Percentiles rank a stretch among this genome's conserved stretches.
Evolutionary conservation across 768 basidiomycete species (phyloP).

Genomic region (Tylopilus sp.): DNA sequence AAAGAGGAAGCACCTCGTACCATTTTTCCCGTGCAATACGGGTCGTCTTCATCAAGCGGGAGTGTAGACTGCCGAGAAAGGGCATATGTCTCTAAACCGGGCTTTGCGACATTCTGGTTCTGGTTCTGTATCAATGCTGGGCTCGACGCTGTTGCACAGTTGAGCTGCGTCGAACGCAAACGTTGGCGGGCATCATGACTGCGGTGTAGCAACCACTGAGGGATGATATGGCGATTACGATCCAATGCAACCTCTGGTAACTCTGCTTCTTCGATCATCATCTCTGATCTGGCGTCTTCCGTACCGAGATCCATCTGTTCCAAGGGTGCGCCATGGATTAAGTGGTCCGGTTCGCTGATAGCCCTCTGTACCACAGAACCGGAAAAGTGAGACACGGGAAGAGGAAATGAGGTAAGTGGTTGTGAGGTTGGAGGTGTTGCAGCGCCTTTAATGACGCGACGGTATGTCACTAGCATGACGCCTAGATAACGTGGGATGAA

Average conservation of each 20-base stretch:
- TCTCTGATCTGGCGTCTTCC: constrained; percentile 41
- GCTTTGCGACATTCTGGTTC: constrained; percentile 22
- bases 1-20: constrained; percentile 26
- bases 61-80: constrained; percentile 39
- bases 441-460: constrained; percentile 58
- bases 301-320: background rate
- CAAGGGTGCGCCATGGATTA: constrained; percentile 1
- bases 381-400: constrained; percentile 20
- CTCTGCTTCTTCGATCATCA: constrained; percentile 63
- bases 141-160: constrained; percentile 60
- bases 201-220: constrained; percentile 79
- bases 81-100: constrained; percentile 35
- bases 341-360: constrained; percentile 24
- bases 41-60: constrained; percentile 38
- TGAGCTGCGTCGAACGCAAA: constrained; percentile 41
- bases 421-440: constrained; percentile 22
- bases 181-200: constrained; percentile 36
- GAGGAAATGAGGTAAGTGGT: constrained; percentile 11
- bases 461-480: constrained; percentile 97
- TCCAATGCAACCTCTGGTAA: constrained; percentile 93
- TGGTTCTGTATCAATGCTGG: constrained; percentile 55
- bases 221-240: constrained; percentile 93
- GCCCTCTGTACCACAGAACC: constrained; percentile 28
- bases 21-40: constrained; percentile 42
- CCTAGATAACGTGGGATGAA: constrained; percentile 99